Evolutionary conservation across 805 yeast species (phyloP), one percentile per base, ranked within the genome.

Genomic region (Nakazawaea anatomiae): DNA sequence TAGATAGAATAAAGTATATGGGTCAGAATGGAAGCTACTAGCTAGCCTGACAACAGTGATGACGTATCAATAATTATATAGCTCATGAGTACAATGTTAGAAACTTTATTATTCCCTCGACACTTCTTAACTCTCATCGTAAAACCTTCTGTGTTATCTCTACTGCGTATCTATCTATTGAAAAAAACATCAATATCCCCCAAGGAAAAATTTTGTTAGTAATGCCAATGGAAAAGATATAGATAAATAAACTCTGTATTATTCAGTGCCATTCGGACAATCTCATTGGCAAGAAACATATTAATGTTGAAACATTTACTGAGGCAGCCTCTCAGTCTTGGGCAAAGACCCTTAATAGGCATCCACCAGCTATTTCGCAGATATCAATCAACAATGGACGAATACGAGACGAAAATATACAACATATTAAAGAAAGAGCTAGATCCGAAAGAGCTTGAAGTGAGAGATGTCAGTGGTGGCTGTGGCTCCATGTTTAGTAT

Each of bases 401-500:
- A 74, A 14, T 83, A 84, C 60, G 96, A 90, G 65, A 64, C 70
- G 47, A 74, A 83, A 63, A 77, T 90, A 29, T 83, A 71, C 60
- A 68, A 74, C 29, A 80, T 80, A 51, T 70, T 90, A 39, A 60
- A 73, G 9, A 65, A 72, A 28, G 75, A 75, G 50, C 77, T 92
- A 45, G 57, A 71, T 6, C 97, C 99, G 1, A 65, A 69, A 32
- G 68, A 67, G 36, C 69, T 91, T 44, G 73, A 75, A 30, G 97
- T 92, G 6, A 73, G 75, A 56, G 98, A 92, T 63, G 82, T 92
- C 7, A 84, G 94, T 30, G 98, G 92, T 18, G 99, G 99, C 0
- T 94, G 99, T 69, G 99, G 99, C 1, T 90, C 97, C 6, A 94
- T 94, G 99, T 94, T 89, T 69, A 89, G 96, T 45, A 92, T 94